These are phyloP conservation scores for Wallacemonas collosoma DNA, from an alignment of 208 protist genomes.

Conservation along the genomic window DNA sequence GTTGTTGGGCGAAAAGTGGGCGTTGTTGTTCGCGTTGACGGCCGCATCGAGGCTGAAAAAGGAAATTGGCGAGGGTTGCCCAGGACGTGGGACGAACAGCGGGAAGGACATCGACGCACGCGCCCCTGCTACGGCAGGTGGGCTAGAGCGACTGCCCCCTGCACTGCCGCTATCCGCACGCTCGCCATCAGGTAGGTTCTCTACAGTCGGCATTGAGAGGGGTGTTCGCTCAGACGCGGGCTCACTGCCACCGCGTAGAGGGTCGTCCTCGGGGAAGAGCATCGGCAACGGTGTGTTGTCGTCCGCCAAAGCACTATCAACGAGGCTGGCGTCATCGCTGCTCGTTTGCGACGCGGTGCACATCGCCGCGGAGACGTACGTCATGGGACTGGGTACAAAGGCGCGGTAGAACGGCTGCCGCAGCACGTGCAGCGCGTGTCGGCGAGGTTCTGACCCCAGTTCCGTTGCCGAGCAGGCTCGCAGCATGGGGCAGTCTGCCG, in stretches of 20 bases:
- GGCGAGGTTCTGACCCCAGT: not conserved
- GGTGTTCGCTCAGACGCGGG: not conserved
- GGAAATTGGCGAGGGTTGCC: not conserved
- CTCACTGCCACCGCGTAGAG: not conserved
- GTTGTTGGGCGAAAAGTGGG: not conserved
- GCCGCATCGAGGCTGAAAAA: not conserved
- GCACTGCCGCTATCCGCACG: not conserved
- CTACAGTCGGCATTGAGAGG: slow-evolving; percentile 2
- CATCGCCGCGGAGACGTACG: slow-evolving; percentile 1
- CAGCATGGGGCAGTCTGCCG: not conserved
- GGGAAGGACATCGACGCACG: not conserved
- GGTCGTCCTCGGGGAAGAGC: slow-evolving; percentile 11
- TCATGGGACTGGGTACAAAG: not conserved
- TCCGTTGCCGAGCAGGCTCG: not conserved
- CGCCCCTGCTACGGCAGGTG: no score
- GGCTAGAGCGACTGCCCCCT: not conserved
- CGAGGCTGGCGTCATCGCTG: slow-evolving; percentile 16
- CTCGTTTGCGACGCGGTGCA: not conserved
- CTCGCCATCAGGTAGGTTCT: not conserved
- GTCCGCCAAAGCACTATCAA: not conserved
- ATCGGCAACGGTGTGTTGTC: not conserved
- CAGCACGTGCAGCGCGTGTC: not conserved
- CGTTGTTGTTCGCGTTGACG: not conserved
- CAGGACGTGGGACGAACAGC: no score
- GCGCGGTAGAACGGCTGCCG: not conserved